phyloP scores from a whole-genome alignment of 768 basidiomycete genomes.

The Suillus variegatus region DNA sequence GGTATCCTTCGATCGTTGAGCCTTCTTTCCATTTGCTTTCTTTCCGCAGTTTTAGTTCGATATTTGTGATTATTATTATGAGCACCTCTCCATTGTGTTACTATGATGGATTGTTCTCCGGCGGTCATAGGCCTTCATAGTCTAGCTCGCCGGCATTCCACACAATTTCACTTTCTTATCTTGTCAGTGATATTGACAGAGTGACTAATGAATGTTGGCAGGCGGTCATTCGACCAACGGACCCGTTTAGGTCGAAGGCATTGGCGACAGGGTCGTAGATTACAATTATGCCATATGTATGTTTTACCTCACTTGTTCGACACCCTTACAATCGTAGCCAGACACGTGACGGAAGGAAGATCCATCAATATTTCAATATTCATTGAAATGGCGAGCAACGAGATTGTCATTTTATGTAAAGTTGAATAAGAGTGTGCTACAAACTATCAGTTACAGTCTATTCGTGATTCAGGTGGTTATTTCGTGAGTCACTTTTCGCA shows the following conservation, averaged over 20 bases:
- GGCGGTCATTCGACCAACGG: slow-evolving; percentile 56
- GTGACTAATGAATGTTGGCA: slow-evolving; percentile 35
- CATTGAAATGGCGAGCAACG: too few species aligned
- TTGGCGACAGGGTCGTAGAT: slow-evolving; percentile 44
- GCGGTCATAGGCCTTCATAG: background rate
- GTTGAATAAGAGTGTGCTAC: too few species aligned
- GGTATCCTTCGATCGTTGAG: background rate
- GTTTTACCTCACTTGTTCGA: slow-evolving; percentile 12
- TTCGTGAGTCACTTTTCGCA: too few species aligned
- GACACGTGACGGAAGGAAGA: too few species aligned
- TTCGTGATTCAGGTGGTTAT: too few species aligned
- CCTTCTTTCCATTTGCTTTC: background rate
- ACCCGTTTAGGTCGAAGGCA: slow-evolving; percentile 48
- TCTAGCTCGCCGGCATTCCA: background rate
- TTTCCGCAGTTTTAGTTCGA: background rate
- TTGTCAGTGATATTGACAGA: background rate
- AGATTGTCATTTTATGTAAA: too few species aligned
- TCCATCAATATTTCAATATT: too few species aligned
- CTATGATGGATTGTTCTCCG: background rate
- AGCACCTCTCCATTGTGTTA: background rate
- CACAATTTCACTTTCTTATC: background rate
- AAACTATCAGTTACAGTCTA: too few species aligned
- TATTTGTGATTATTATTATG: background rate
- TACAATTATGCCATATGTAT: slow-evolving; percentile 44
- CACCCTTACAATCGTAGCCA: too few species aligned